Percentiles rank a stretch among this genome's conserved stretches.
These are phyloP conservation scores for Colletotrichum sojae DNA, from an alignment of 2,329 filamentous ascomycete genomes.

Conservation along the genomic window DNA sequence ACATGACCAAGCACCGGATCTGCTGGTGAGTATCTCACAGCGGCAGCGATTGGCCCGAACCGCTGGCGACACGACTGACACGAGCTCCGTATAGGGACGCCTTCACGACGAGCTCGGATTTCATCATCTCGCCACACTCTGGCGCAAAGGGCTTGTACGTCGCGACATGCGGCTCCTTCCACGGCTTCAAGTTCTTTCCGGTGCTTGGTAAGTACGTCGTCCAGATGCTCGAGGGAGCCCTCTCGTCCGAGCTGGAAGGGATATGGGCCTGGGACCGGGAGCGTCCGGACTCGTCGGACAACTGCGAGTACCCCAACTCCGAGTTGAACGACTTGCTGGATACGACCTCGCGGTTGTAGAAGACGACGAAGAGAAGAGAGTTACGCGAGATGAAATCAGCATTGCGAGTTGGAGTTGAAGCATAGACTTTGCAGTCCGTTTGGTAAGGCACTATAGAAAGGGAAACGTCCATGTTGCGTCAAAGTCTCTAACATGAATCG, in stretches of 20 bases:
- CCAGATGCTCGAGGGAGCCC: constrained; percentile 65
- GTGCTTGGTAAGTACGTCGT: constrained; percentile 73
- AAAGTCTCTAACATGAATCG: background rate
- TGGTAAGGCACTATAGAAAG: constrained; percentile 6
- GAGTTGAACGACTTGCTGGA: constrained; percentile 69
- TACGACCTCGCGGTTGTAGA: constrained; percentile 48
- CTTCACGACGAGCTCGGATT: constrained; percentile 72
- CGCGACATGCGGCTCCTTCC: constrained; percentile 76
- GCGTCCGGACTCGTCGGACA: constrained; percentile 65
- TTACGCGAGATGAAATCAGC: background rate
- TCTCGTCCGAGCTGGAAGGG: constrained; percentile 58
- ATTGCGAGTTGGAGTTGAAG: background rate
- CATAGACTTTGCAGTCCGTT: background rate
- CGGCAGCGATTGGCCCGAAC: background rate
- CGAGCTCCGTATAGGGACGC: constrained; percentile 67
- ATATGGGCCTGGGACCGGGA: constrained; percentile 74
- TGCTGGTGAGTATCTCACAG: constrained; percentile 69
- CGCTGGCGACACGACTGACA: background rate
- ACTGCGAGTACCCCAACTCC: constrained; percentile 69
- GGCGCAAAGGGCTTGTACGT: constrained; percentile 69
- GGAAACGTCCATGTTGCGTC: background rate
- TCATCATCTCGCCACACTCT: constrained; percentile 72
- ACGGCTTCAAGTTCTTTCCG: constrained; percentile 78
- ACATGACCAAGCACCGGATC: constrained; percentile 73
- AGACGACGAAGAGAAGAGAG: background rate